A percentile compares a stretch with the other conserved stretches of the same genome.
phyloP scores from a whole-genome alignment of 2,329 filamentous ascomycete genomes.

The Arthrobotrys sinensis region DNA sequence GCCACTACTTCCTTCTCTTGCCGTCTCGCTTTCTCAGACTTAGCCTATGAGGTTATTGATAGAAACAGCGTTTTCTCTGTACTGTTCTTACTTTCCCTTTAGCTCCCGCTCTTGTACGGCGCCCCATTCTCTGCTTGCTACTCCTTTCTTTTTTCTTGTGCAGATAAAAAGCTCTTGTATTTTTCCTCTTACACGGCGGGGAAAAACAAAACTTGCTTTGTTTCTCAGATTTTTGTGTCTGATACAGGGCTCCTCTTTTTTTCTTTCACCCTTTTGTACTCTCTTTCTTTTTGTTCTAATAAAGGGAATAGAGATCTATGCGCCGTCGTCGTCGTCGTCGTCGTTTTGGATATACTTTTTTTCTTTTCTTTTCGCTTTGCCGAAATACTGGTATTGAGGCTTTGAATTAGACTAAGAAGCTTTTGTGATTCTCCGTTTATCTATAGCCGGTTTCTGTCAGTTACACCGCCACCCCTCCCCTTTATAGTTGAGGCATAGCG shows the following conservation, averaged over 20 bases:
- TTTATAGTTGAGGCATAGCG: too few relatives aligned
- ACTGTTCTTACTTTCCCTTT: background rate
- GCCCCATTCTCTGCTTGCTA: constrained; percentile 9
- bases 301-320: constrained; percentile 1
- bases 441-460: too few relatives aligned
- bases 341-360: background rate
- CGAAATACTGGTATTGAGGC: too few relatives aligned
- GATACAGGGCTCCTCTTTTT: background rate
- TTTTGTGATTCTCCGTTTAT: too few relatives aligned
- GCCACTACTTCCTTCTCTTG: background rate
- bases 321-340: background rate
- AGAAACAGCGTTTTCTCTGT: background rate
- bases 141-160: background rate
- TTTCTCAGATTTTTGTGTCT: background rate
- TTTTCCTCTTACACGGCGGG: background rate
- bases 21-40: background rate
- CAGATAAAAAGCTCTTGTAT: constrained; percentile 7
- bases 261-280: background rate
- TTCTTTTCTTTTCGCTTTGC: background rate
- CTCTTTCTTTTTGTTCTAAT: background rate
- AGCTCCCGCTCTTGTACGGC: background rate
- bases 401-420: too few relatives aligned
- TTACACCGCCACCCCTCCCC: too few relatives aligned
- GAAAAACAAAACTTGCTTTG: background rate
- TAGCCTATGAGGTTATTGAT: background rate